These are phyloP conservation scores for Petasospora fabianii DNA, from an alignment of 1,139 yeast genomes.

Conservation along the genomic window DNA sequence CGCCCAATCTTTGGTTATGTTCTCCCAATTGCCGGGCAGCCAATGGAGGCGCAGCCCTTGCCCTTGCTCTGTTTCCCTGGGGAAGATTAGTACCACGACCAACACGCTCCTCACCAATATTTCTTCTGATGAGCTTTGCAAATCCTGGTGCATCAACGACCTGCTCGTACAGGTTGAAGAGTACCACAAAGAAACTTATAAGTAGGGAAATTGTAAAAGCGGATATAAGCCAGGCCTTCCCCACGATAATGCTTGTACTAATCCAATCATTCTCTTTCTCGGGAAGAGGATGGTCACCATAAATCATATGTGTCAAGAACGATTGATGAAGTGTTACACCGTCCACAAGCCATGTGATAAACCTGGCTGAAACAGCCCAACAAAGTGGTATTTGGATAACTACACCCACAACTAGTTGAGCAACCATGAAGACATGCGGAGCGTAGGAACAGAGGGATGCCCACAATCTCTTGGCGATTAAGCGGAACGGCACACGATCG, in stretches of 20 bases:
- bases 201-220: constrained; percentile 26
- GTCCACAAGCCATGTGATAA: constrained; percentile 53
- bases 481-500: constrained; percentile 48
- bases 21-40: too few relatives aligned
- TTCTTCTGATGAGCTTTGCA: constrained; percentile 47
- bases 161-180: constrained; percentile 63
- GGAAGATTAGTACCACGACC: too few relatives aligned
- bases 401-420: constrained; percentile 40
- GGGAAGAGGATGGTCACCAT: constrained; percentile 27
- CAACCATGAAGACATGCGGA: constrained; percentile 32
- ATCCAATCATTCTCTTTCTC: constrained; percentile 38
- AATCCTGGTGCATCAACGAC: constrained; percentile 70
- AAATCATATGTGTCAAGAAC: constrained; percentile 29
- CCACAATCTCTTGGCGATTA: constrained; percentile 41
- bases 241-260: constrained; percentile 18
- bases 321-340: constrained; percentile 43
- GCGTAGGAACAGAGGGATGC: constrained; percentile 27
- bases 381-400: constrained; percentile 52
- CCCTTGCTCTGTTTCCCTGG: too few relatives aligned
- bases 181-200: constrained; percentile 37
- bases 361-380: constrained; percentile 50
- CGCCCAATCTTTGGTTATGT: constrained; percentile 12
- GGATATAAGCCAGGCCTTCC: constrained; percentile 23
- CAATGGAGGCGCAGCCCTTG: too few relatives aligned
- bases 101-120: constrained; percentile 54